A percentile compares a stretch with the other conserved stretches of the same genome.
Conservation (phyloP, 495 filamentous ascomycete species). For the Neurospora discreta region DNA sequence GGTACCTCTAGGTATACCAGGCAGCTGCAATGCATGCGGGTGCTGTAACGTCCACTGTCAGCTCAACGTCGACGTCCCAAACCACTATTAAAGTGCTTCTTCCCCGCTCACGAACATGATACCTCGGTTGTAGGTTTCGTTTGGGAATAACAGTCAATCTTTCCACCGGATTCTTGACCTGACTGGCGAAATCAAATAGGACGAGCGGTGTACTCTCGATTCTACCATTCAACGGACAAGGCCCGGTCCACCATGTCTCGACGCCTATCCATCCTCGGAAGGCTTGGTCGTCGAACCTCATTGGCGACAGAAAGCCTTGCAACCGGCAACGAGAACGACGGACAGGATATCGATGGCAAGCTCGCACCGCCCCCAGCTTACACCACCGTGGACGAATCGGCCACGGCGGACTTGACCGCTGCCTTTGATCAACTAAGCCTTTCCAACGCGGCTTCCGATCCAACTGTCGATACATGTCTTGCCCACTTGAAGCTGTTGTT, state of each 20-base stretch:
- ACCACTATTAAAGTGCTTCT: background rate
- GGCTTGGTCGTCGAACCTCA: background rate
- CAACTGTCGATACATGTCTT: constrained; percentile 42
- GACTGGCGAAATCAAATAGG: background rate
- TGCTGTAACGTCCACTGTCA: too few species aligned
- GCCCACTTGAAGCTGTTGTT: constrained; percentile 70
- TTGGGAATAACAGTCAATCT: background rate
- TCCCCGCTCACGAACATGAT: background rate
- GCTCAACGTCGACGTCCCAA: too few species aligned
- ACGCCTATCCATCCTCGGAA: background rate
- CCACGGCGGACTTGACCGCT: constrained; percentile 22
- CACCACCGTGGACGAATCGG: background rate
- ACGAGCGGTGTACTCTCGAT: background rate
- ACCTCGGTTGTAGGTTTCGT: too few species aligned
- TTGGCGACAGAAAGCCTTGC: background rate
- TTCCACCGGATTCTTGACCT: background rate
- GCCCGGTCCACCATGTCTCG: background rate
- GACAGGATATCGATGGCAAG: background rate
- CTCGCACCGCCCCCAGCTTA: constrained; percentile 2
- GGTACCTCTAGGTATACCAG: too few species aligned
- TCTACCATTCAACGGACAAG: background rate
- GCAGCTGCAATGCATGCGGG: too few species aligned
- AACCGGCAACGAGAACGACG: background rate
- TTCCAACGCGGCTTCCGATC: constrained; percentile 9
- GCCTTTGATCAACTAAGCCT: constrained; percentile 32